Conservation (phyloP, 305 asterid species). For the Lippia alba region DNA sequence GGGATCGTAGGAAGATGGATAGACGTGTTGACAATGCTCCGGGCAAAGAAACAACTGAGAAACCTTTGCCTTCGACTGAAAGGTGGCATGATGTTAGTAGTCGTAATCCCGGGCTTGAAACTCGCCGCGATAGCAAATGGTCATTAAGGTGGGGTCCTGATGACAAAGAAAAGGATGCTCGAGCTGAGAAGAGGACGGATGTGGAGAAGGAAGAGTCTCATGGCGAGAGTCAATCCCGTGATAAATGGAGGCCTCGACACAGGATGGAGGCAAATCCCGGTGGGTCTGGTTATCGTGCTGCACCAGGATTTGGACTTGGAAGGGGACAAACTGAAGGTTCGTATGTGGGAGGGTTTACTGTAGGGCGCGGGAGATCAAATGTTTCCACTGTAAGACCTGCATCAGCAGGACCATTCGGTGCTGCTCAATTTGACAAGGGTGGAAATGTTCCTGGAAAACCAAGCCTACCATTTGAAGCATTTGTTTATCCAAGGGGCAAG, state of each 20-base stretch:
- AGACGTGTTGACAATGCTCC: slow-evolving; percentile 73
- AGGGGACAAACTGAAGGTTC: slow-evolving; percentile 80
- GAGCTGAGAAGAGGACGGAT: slow-evolving; percentile 71
- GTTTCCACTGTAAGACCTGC: slow-evolving; percentile 52
- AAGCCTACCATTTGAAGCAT: slow-evolving; percentile 36
- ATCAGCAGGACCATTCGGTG: slow-evolving; percentile 62
- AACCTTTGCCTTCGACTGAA: slow-evolving; percentile 61
- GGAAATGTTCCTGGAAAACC: slow-evolving; percentile 66
- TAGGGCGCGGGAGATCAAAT: slow-evolving; percentile 89
- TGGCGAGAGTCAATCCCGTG: slow-evolving; percentile 80
- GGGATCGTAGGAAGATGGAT: slow-evolving; percentile 91
- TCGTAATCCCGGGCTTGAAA: slow-evolving; percentile 77
- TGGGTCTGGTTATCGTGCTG: slow-evolving; percentile 79
- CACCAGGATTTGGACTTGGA: slow-evolving; percentile 95
- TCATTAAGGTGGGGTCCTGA: slow-evolving; percentile 98
- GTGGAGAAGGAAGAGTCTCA: slow-evolving; percentile 79
- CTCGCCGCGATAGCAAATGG: slow-evolving; percentile 96
- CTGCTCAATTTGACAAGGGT: slow-evolving; percentile 48
- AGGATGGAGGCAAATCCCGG: slow-evolving; percentile 84
- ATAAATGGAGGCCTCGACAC: slow-evolving; percentile 99
- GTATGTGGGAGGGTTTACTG: slow-evolving; percentile 79
- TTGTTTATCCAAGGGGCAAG: slow-evolving; percentile 88
- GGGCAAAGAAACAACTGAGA: slow-evolving; percentile 77
- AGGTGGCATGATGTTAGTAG: slow-evolving; percentile 76
- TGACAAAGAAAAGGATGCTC: slow-evolving; percentile 88